Base-by-base conservation (phyloP, 1,284 basidiomycete species). In the Porodaedalea pini region DNA sequence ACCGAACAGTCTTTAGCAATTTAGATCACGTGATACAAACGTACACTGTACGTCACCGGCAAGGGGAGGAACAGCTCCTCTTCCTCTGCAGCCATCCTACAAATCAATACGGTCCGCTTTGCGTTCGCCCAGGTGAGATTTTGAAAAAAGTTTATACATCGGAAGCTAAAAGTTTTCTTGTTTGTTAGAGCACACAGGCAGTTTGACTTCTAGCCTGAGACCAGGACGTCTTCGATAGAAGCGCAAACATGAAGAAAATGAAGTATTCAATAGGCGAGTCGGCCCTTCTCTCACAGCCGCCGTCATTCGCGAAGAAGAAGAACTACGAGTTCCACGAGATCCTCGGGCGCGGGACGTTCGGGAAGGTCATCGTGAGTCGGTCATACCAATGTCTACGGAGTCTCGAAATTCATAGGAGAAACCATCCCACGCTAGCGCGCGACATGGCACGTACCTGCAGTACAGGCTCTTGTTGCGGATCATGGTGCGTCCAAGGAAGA, bases 251-350 rank as follows among this genome's bases (percentile, higher is more conserved):
- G 44, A 29, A 25, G 21, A 53, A 32, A 32, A 71, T 69, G 39
- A 66, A 73, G 55, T 56, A 77, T 23, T 74, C 75, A 4, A 61
- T 77, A 45, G 71, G 71, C 57, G 77, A 79, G 55, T 54, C 51
- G 29, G 66, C 71, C 4, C 66, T 94, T 44, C 78, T 94, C 8
- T 81, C 86, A 0, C 92, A 94, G 67, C 92, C 92, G 0, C 78
- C 88, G 0, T 91, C 88, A 58, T 93, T 91, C 68, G 73, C 72
- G 65, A 93, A 94, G 79, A 94, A 94, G 77, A 90, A 86, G 68
- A 73, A 81, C 19, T 91, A 91, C 66, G 84, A 87, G 62, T 74
- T 89, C 1, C 85, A 89, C 57, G 78, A 86, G 39, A 77, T 85
- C 10, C 75, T 95, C 2, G 93, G 93, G 3, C 78, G 79, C 36